phyloP scores from a whole-genome alignment of 1,139 yeast species.

The Pichia sp. region DNA sequence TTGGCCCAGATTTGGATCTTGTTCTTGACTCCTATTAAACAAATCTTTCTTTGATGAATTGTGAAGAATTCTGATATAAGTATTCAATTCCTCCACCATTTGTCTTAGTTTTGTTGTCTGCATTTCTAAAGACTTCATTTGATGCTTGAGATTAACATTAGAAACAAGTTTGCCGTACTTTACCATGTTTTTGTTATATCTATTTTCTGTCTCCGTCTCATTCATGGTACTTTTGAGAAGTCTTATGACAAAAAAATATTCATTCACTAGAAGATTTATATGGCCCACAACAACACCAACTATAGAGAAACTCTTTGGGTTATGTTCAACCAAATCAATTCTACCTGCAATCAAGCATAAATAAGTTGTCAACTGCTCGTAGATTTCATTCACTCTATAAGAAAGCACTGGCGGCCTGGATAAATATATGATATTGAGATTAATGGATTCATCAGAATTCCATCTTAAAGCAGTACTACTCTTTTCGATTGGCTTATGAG shows the following conservation, averaged over 20 bases:
- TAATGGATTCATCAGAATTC: slow-evolving; percentile 9
- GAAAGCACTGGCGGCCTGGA: slow-evolving; percentile 59
- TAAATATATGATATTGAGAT: slow-evolving; percentile 29
- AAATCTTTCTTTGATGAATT: slow-evolving; percentile 21
- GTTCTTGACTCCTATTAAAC: slow-evolving; percentile 12
- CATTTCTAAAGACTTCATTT: slow-evolving; percentile 19
- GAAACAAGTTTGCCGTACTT: slow-evolving; percentile 9
- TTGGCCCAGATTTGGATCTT: background rate
- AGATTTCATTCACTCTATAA: slow-evolving; percentile 66
- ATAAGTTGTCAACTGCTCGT: slow-evolving; percentile 61
- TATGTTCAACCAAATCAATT: slow-evolving; percentile 67
- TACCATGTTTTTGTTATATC: slow-evolving; percentile 1
- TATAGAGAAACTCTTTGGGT: slow-evolving; percentile 59
- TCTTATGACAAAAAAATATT: slow-evolving; percentile 34
- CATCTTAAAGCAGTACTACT: slow-evolving; percentile 1
- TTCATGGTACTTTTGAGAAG: slow-evolving; percentile 41
- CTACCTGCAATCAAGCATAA: slow-evolving; percentile 67
- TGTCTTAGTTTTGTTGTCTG: slow-evolving; percentile 32
- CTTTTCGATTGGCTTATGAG: background rate
- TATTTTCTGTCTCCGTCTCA: slow-evolving; percentile 10
- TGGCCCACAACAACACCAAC: slow-evolving; percentile 63
- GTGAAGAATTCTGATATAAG: slow-evolving; percentile 56
- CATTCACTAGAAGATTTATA: slow-evolving; percentile 55
- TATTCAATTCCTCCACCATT: slow-evolving; percentile 57
- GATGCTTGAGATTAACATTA: slow-evolving; percentile 10